phyloP scores from a whole-genome alignment of 176 grass and related monocot species.

The Oryza officinalis region DNA sequence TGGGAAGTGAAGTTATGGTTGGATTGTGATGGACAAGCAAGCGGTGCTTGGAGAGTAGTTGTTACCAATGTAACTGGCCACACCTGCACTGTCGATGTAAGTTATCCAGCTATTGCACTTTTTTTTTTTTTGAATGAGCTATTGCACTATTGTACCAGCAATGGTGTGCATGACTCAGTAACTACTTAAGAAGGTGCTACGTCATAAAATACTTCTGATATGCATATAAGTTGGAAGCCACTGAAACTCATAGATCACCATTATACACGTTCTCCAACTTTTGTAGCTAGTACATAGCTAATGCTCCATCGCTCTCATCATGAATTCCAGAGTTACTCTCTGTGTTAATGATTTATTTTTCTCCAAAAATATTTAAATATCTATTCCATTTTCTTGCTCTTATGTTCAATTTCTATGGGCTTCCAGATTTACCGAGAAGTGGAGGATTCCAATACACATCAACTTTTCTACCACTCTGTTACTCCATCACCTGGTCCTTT shows the following conservation, averaged over 20 bases:
- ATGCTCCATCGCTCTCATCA: neutral
- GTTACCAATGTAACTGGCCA: conserved; percentile 97
- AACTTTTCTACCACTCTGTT: conserved; percentile 75
- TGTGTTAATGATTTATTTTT: neutral
- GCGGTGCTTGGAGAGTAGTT: conserved; percentile 91
- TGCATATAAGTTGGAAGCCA: conserved; percentile 5
- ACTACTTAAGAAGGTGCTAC: neutral
- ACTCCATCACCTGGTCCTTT: conserved; percentile 62
- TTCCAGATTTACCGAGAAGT: conserved; percentile 92
- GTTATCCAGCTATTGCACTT: conserved; percentile 38
- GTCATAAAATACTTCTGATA: neutral
- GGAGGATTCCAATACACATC: conserved; percentile 65
- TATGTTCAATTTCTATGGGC: conserved; percentile 9
- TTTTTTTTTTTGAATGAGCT: too few relatives aligned
- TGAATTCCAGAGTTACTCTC: neutral
- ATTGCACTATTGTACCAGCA: conserved; percentile 20
- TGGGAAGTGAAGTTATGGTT: conserved; percentile 98
- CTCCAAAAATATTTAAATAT: conserved; percentile 13
- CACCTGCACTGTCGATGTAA: conserved; percentile 97
- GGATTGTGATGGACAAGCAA: conserved; percentile 68
- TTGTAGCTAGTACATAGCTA: conserved; percentile 18
- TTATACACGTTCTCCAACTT: conserved; percentile 17
- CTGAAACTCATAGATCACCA: neutral
- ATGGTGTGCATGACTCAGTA: conserved; percentile 9
- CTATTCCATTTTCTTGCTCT: neutral